Evolutionary conservation across 495 filamentous ascomycete species (phyloP).

Genomic region (Jackrogersella minutella): DNA sequence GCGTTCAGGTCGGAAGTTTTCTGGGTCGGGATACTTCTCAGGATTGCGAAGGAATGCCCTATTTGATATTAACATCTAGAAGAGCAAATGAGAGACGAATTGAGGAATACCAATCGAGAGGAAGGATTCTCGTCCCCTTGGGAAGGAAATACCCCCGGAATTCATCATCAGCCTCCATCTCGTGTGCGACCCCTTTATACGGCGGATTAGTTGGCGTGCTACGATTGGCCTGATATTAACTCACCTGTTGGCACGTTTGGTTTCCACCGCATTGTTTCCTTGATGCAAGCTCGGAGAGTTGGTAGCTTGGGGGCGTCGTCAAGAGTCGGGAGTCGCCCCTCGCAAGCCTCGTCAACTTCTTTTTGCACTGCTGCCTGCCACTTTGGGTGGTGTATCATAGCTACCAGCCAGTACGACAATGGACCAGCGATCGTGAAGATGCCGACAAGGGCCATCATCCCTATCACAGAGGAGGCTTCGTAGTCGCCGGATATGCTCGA

Average conservation of each 20-base stretch:
- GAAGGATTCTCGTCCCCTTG: conserved; percentile 59
- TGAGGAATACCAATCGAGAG: conserved; percentile 53
- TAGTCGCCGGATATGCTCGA: conserved; percentile 50
- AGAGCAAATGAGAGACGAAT: background rate
- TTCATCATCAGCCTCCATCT: conserved; percentile 55
- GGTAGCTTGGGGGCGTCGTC: conserved; percentile 54
- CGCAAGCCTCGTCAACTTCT: conserved; percentile 62
- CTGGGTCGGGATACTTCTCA: conserved; percentile 58
- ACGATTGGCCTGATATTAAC: background rate
- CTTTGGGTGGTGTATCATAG: conserved; percentile 52
- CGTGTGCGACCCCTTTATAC: conserved; percentile 53
- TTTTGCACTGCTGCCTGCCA: conserved; percentile 56
- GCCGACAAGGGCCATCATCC: conserved; percentile 55
- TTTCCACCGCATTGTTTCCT: conserved; percentile 65
- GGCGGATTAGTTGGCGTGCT: background rate
- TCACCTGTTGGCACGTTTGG: conserved; percentile 56
- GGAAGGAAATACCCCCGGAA: conserved; percentile 55
- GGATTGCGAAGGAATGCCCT: conserved; percentile 56
- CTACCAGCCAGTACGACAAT: conserved; percentile 51
- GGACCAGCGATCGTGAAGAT: conserved; percentile 55
- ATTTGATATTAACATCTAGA: conserved; percentile 10
- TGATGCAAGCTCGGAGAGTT: conserved; percentile 60
- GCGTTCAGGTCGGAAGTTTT: conserved; percentile 59
- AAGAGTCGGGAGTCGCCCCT: conserved; percentile 50
- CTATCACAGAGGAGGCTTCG: conserved; percentile 51